Evolutionary conservation across 108 stramenopile genomes (phyloP).

Genomic region (Schizochytrium sp.): DNA sequence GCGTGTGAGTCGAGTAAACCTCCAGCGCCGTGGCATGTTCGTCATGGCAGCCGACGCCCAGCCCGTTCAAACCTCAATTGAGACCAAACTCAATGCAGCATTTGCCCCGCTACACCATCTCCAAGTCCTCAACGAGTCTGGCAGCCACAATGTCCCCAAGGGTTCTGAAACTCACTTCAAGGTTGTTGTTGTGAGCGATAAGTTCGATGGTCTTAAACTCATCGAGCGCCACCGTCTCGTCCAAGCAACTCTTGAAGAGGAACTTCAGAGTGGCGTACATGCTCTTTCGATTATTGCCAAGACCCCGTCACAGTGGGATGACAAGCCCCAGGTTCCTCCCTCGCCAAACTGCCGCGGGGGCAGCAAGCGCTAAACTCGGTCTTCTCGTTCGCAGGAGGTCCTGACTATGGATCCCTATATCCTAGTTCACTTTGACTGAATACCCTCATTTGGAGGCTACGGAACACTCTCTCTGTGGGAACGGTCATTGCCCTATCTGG

Average conservation of each 20-base stretch:
- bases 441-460: no score
- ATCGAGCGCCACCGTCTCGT: conserved; percentile 87
- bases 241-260: conserved; percentile 81
- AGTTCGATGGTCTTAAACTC: conserved; percentile 79
- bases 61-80: conserved; percentile 68
- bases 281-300: conserved; percentile 94
- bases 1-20: no score
- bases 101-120: conserved; percentile 78
- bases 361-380: neutral
- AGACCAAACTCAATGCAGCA: conserved; percentile 73
- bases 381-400: no score
- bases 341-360: conserved; percentile 62
- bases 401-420: no score
- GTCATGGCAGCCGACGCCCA: no score
- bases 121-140: conserved; percentile 85
- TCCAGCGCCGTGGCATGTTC: no score
- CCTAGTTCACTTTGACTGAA: no score
- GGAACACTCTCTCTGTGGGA: no score
- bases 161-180: conserved; percentile 96
- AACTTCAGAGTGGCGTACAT: conserved; percentile 89
- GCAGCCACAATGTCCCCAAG: conserved; percentile 88
- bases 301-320: conserved; percentile 90
- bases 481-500: no score
- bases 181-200: conserved; percentile 84
- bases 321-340: conserved; percentile 54